These are phyloP conservation scores for Neoboletus magnificus DNA, from an alignment of 768 basidiomycete species.

Conservation along the genomic window DNA sequence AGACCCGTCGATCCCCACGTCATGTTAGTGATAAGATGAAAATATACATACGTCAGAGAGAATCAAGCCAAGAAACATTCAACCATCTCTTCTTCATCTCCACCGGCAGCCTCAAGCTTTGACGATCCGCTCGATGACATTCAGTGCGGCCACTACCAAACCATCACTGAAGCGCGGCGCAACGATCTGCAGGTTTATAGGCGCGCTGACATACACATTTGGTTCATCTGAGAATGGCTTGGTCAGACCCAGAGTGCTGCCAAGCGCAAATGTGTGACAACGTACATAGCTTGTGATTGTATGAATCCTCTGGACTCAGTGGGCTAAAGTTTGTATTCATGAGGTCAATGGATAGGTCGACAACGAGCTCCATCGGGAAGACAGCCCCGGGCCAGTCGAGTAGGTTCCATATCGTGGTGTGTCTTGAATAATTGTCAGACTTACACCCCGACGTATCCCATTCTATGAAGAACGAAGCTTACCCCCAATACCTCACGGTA, in stretches of 20 bases:
- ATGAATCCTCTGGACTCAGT: constrained; percentile 20
- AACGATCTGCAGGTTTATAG: constrained; percentile 23
- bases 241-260: neutral
- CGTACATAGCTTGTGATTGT: constrained; percentile 19
- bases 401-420: constrained; percentile 43
- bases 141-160: constrained; percentile 23
- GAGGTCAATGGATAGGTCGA: constrained; percentile 26
- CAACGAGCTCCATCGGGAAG: constrained; percentile 40
- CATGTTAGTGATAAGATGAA: neutral
- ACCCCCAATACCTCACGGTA: constrained; percentile 35
- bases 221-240: constrained; percentile 17
- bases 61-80: neutral
- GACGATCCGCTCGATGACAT: constrained; percentile 22
- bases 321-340: constrained; percentile 2
- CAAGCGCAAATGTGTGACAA: neutral
- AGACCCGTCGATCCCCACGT: neutral
- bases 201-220: constrained; percentile 11
- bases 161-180: constrained; percentile 27
- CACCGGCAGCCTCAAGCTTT: constrained; percentile 12
- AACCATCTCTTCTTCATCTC: neutral
- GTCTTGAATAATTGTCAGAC: constrained; percentile 19
- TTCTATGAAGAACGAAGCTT: neutral
- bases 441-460: neutral
- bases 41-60: no score
- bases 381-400: constrained; percentile 43